Base-by-base conservation (phyloP, 2,329 filamentous ascomycete genomes). In the Talaromyces piceae region DNA sequence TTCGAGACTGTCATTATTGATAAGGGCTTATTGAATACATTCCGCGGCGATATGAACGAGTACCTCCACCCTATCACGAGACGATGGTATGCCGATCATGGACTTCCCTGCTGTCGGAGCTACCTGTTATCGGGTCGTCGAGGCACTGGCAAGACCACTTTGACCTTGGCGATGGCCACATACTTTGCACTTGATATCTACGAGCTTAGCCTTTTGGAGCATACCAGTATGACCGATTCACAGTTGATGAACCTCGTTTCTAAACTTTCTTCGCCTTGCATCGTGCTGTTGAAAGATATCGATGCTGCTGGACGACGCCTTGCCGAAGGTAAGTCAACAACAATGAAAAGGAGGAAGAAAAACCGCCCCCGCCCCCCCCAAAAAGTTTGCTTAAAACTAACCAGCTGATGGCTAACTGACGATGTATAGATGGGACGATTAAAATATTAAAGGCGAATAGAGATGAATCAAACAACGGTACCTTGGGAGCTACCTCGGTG, bases 71-170 rank as follows among this genome's bases (percentile, higher is more conserved):
- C 87, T 0, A 72, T 76, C 12, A 63, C 57, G 2, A 76, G 87
- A 7, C 76, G 77, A 8, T 91, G 86, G 85, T 91, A 91, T 61
- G 81, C 85, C 0, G 82, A 82, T 45, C 76, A 86, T 2, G 87
- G 87, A 0, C 88, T 91, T 16, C 87, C 87, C 0, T 82, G 90
- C 44, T 77, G 88, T 0, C 71, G 87, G 23, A 88, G 88, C 0
- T 91, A 91, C 59, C 74, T 91, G 0, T 88, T 91, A 57, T 77
- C 88, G 56, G 87, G 88, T 0, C 85, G 86, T 0, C 86, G 86
- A 0, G 86, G 86, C 0, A 88, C 84, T 0, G 86, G 86, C n/a
- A 89, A 89, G 67, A 86, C 82, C 0, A 83, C 79, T 26, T 75
- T 87, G 12, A 83, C 79, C 0, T 83, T 84, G 59, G 83, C 83